Percentiles rank a stretch among this genome's conserved stretches.
phyloP scores from a whole-genome alignment of 2,329 filamentous ascomycete genomes.

The Colletotrichum plurivorum region DNA sequence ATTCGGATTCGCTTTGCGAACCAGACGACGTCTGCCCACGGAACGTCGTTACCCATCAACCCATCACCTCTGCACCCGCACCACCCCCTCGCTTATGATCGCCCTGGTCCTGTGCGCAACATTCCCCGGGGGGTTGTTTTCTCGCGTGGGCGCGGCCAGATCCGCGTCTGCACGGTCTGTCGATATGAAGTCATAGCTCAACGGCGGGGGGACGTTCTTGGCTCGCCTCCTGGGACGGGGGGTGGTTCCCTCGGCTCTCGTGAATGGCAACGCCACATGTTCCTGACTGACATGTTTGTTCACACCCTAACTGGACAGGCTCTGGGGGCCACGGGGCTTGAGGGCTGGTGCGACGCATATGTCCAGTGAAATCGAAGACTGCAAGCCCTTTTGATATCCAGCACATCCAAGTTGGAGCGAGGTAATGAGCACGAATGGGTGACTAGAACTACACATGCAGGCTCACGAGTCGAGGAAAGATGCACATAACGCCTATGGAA shows the following conservation, averaged over 20 bases:
- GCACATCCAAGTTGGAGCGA: no score
- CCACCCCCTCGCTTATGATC: constrained; percentile 5
- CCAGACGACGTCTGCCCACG: background rate
- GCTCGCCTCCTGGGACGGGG: background rate
- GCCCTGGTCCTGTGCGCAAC: background rate
- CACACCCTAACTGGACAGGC: no score
- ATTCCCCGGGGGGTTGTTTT: constrained; percentile 1
- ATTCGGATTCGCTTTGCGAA: background rate
- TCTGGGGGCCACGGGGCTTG: no score
- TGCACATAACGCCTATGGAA: no score
- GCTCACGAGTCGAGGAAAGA: no score
- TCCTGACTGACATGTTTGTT: no score
- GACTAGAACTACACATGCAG: no score
- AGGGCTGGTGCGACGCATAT: no score
- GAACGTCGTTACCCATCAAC: background rate
- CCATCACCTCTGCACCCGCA: background rate
- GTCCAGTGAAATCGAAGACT: no score
- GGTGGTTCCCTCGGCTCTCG: background rate
- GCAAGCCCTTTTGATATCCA: no score
- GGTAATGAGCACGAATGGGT: no score
- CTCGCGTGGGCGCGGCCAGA: constrained; percentile 24
- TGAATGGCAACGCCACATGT: no score
- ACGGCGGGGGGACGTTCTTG: background rate
- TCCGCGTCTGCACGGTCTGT: constrained; percentile 20
- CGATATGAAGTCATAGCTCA: constrained; percentile 14